These are phyloP conservation scores for Colletotrichum euphorbiae DNA, from an alignment of 2,329 filamentous ascomycete species.

Conservation along the genomic window DNA sequence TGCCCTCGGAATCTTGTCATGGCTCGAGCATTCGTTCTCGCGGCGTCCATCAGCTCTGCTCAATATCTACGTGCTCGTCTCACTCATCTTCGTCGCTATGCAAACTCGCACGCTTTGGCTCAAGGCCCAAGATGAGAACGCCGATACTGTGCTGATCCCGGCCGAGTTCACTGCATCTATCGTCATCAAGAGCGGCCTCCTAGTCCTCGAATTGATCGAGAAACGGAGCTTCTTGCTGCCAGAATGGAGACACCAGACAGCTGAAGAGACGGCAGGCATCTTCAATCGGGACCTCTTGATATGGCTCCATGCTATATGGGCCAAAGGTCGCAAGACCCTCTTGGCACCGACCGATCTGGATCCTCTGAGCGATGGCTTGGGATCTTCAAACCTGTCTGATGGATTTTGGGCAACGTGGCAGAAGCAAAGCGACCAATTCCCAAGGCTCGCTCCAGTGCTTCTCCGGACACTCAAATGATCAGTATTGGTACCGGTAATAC, in stretches of 20 bases:
- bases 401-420: not conserved
- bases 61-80: not conserved
- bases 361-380: slow-evolving; percentile 31
- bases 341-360: slow-evolving; percentile 46
- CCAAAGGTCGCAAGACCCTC: slow-evolving; percentile 47
- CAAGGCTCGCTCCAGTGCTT: not conserved
- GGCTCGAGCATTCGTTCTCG: slow-evolving; percentile 49
- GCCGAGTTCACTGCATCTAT: not conserved
- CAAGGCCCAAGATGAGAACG: slow-evolving; percentile 29
- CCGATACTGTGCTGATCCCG: not conserved
- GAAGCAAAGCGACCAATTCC: not conserved
- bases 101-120: slow-evolving; percentile 45
- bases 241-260: slow-evolving; percentile 50
- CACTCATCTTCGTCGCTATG: not conserved
- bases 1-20: slow-evolving; percentile 47
- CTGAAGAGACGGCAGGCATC: slow-evolving; percentile 49
- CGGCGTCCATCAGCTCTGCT: slow-evolving; percentile 39
- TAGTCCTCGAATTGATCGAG: not conserved
- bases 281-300: slow-evolving; percentile 47
- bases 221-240: not conserved
- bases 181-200: not conserved
- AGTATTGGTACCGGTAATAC: slow-evolving; percentile 48
- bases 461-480: not conserved
- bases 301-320: slow-evolving; percentile 50
- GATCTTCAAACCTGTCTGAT: slow-evolving; percentile 38